phyloP scores from a whole-genome alignment of 306 rosid genomes.

The Gynostemma pentaphyllum region DNA sequence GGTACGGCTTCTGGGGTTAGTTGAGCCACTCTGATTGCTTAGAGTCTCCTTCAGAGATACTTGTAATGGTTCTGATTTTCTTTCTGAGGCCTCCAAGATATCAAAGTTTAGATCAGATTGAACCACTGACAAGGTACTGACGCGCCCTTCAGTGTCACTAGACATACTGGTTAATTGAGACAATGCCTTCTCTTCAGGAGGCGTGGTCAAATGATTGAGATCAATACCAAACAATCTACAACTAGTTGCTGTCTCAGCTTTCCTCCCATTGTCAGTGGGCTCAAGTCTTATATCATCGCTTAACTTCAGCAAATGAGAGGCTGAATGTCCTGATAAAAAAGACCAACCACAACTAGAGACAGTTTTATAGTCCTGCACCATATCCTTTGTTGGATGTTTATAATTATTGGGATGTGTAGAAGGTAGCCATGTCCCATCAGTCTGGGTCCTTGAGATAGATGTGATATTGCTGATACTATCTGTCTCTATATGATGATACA shows the following conservation, averaged over 20 bases:
- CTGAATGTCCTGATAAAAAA: constrained; percentile 25
- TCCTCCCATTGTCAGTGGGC: constrained; percentile 43
- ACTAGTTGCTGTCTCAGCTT: constrained; percentile 43
- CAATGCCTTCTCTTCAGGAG: constrained; percentile 28
- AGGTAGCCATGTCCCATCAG: constrained; percentile 49
- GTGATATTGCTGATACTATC: constrained; percentile 37
- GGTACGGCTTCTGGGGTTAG: constrained; percentile 66
- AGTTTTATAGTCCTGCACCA: constrained; percentile 43
- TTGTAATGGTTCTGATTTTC: constrained; percentile 30
- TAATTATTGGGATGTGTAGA: constrained; percentile 44
- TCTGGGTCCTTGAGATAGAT: constrained; percentile 33
- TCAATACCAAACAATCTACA: constrained; percentile 69
- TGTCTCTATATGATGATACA: constrained; percentile 40
- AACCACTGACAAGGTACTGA: constrained; percentile 25
- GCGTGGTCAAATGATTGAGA: constrained; percentile 27
- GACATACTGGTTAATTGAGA: constrained; percentile 18
- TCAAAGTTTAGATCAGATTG: constrained; percentile 43
- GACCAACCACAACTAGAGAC: constrained; percentile 31
- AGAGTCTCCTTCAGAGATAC: constrained; percentile 37
- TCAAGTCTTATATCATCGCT: constrained; percentile 33
- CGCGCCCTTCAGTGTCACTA: constrained; percentile 31
- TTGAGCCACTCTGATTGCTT: constrained; percentile 45
- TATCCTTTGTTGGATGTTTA: constrained; percentile 38
- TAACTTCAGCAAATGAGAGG: constrained; percentile 28
- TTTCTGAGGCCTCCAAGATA: constrained; percentile 36